Evolutionary conservation across 2,329 filamentous ascomycete genomes (phyloP), one percentile per base, ranked within the genome.

Genomic region (Cladophialophora psammophila): DNA sequence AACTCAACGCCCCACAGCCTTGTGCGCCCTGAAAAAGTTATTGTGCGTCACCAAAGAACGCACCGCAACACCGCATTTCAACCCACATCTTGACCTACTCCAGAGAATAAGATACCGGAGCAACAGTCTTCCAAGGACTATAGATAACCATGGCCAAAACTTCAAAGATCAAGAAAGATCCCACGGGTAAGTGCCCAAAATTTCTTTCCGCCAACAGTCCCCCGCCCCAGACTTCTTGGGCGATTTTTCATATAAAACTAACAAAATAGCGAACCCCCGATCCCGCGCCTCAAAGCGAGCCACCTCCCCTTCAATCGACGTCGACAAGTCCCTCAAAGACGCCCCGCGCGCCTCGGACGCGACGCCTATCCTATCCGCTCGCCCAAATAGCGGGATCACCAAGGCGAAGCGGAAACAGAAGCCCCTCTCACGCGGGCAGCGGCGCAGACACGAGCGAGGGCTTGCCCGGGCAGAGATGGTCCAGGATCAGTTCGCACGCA

Each of bases 241-340:
- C n/a, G n/a, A n/a, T 9, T 38, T 10, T 32, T 20, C 59, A 45
- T 50, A 56, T 13, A 54, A 56, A 40, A 40, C 15, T n/a, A 50
- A 26, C 26, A 26, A 26, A 26, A 26, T 68, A 88, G 85, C 81
- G 66, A 79, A 82, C 57, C 84, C 85, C 15, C 85, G 85, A 74
- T 88, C 87, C 58, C 86, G 87, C 64, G 86, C 87, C 63, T 85
- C 86, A 42, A 83, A 86, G 70, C 82, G 87, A 72, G 86, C 82
- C 68, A 81, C 79, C 61, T 86, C 85, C 5, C 87, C 86, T 20
- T 83, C 84, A 61, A 76, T 85, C 69, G 76, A 85, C 68, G 74
- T 84, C 56, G 82, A 86, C 75, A 84, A 84, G 73, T 83, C 83
- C 52, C 73, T 85, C 59, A 80, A 74, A 64, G 75, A 79, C 52